Percentiles rank a stretch among this genome's conserved stretches.
These are phyloP conservation scores for Leccinum ochraceum DNA, from an alignment of 768 basidiomycete species.

Conservation along the genomic window DNA sequence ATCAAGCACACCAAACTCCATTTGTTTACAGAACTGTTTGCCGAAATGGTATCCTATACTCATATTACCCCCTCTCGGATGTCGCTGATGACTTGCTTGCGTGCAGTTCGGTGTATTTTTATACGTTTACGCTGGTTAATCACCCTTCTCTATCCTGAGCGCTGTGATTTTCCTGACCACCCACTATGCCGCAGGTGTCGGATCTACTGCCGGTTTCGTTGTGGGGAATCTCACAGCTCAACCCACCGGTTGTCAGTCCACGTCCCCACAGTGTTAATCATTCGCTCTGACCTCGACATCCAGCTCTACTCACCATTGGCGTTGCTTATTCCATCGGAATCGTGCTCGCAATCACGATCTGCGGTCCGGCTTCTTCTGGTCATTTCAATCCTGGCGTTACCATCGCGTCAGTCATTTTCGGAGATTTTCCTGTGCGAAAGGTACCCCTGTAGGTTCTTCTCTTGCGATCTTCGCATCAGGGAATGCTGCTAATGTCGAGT, in stretches of 20 bases:
- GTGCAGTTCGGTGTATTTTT: constrained; percentile 60
- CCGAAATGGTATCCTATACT: constrained; percentile 49
- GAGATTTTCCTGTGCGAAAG: constrained; percentile 53
- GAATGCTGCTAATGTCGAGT: constrained; percentile 17
- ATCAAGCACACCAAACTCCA: constrained; percentile 48
- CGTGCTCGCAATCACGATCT: constrained; percentile 55
- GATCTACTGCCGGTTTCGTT: constrained; percentile 51
- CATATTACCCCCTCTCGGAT: neutral
- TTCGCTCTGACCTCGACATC: neutral
- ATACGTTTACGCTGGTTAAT: constrained; percentile 54
- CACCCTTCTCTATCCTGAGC: neutral
- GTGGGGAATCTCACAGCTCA: constrained; percentile 46
- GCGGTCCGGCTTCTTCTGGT: constrained; percentile 55
- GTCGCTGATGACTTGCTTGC: constrained; percentile 8
- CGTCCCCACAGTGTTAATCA: neutral
- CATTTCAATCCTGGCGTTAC: constrained; percentile 71
- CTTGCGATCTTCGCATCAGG: constrained; percentile 8
- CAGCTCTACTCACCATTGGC: constrained; percentile 59
- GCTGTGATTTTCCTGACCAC: neutral
- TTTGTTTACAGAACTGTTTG: constrained; percentile 57
- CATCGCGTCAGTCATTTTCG: constrained; percentile 51
- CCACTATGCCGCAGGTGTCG: constrained; percentile 42
- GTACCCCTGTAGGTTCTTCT: constrained; percentile 45
- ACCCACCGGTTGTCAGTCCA: constrained; percentile 50
- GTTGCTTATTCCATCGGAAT: constrained; percentile 61